Evolutionary conservation across 495 filamentous ascomycete species (phyloP).

Genomic region (Friedmanniomyces simplex): DNA sequence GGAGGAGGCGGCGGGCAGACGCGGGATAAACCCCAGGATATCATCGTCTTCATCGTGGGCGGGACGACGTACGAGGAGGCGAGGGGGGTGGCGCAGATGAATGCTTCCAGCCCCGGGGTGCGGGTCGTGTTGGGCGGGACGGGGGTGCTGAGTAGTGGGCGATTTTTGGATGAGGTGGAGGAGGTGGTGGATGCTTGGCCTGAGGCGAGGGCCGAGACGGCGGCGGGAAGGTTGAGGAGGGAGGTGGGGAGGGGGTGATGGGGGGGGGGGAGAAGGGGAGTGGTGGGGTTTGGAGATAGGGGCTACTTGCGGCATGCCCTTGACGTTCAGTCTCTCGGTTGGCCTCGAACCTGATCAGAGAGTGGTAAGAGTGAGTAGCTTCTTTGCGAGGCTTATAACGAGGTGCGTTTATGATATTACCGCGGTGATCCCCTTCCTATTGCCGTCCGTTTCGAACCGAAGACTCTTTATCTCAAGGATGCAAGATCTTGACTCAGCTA

Average conservation of each 20-base stretch:
- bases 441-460: too few relatives aligned
- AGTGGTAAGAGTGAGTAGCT: too few relatives aligned
- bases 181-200: conserved; percentile 55
- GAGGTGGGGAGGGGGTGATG: background rate
- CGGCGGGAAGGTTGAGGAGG: conserved; percentile 56
- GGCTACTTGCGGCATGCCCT: too few relatives aligned
- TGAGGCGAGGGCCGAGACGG: conserved; percentile 54
- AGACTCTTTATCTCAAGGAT: too few relatives aligned
- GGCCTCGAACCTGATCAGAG: too few relatives aligned
- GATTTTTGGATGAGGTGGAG: conserved; percentile 59
- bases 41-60: conserved; percentile 87
- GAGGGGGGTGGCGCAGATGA: conserved; percentile 83
- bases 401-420: too few relatives aligned
- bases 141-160: conserved; percentile 69
- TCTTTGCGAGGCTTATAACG: too few relatives aligned
- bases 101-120: conserved; percentile 79
- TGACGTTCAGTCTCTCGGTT: too few relatives aligned
- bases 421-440: too few relatives aligned
- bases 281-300: too few relatives aligned
- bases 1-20: conserved; percentile 66
- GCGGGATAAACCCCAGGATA: conserved; percentile 90
- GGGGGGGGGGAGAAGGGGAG: background rate
- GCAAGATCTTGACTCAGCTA: too few relatives aligned
- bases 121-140: conserved; percentile 83
- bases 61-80: conserved; percentile 94